phyloP scores from a whole-genome alignment of 345 rosid species.

The Turnera subulata region DNA sequence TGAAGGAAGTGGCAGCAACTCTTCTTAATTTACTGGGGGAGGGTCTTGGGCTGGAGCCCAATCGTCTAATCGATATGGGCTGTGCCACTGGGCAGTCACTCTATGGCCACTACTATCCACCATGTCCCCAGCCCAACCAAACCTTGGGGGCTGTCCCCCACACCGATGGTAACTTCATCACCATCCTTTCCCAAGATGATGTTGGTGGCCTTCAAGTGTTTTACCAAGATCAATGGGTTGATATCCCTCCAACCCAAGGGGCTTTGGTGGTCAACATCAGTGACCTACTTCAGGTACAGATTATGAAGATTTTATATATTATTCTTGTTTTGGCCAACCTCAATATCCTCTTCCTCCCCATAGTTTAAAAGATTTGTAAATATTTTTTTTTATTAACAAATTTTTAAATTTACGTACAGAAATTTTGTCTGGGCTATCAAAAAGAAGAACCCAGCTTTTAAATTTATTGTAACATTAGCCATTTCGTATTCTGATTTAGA shows the following conservation, averaged over 20 bases:
- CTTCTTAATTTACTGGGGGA: constrained; percentile 16
- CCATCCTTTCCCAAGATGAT: constrained; percentile 15
- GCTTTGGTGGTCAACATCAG: constrained; percentile 15
- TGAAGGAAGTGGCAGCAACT: constrained; percentile 1
- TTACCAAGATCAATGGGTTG: constrained; percentile 12
- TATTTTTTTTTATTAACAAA: no score
- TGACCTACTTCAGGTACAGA: constrained; percentile 19
- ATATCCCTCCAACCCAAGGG: constrained; percentile 14
- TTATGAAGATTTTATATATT: not conserved
- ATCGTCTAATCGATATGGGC: constrained; percentile 10
- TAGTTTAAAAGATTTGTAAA: no score
- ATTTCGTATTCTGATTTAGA: no score
- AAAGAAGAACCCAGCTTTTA: no score
- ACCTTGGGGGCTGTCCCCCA: constrained; percentile 10
- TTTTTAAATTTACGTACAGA: no score
- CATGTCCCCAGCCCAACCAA: constrained; percentile 21
- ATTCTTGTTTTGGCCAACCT: no score
- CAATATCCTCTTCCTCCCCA: no score
- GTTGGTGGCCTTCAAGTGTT: constrained; percentile 19
- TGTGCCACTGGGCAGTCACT: constrained; percentile 11
- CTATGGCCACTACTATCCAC: constrained; percentile 18
- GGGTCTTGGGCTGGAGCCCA: constrained; percentile 16
- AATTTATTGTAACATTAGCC: no score
- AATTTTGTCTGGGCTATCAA: no score
- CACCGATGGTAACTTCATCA: constrained; percentile 13